These are phyloP conservation scores for Cubamyces lactineus DNA, from an alignment of 768 basidiomycete species.

Conservation along the genomic window DNA sequence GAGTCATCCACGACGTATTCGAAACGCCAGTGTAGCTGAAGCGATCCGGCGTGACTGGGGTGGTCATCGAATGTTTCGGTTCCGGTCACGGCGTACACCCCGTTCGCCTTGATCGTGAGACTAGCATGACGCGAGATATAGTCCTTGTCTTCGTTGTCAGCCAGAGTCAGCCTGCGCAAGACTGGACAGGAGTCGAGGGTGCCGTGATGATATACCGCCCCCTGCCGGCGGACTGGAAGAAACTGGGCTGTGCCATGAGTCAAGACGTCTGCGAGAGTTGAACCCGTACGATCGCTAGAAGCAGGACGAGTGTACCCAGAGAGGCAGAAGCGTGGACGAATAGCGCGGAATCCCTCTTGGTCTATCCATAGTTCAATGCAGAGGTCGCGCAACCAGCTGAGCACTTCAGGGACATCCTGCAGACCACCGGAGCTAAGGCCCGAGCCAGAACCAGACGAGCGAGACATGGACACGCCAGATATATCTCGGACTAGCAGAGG, in stretches of 20 bases:
- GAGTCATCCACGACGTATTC: constrained; percentile 76
- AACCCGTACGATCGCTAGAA: constrained; percentile 33
- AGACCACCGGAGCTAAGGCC: neutral
- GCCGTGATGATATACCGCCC: constrained; percentile 68
- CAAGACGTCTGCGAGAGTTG: constrained; percentile 35
- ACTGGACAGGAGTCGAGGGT: constrained; percentile 66
- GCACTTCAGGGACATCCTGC: constrained; percentile 38
- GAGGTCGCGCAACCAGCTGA: constrained; percentile 57
- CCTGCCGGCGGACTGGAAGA: constrained; percentile 57
- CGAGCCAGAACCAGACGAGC: neutral
- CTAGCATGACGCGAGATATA: constrained; percentile 78
- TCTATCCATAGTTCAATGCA: constrained; percentile 73
- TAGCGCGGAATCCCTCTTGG: constrained; percentile 79
- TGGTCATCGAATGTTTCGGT: constrained; percentile 48
- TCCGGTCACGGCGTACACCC: constrained; percentile 76
- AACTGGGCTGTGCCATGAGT: constrained; percentile 64
- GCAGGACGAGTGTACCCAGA: constrained; percentile 49
- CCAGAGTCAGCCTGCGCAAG: constrained; percentile 69
- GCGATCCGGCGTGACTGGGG: constrained; percentile 17
- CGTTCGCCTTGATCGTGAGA: constrained; percentile 67
- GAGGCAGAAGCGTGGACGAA: constrained; percentile 61
- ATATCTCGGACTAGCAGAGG: neutral
- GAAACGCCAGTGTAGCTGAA: constrained; percentile 71
- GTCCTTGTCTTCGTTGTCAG: constrained; percentile 69
- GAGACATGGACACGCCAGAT: neutral